Conservation (phyloP, 805 yeast species). For the Zygosaccharomyces bailii region DNA sequence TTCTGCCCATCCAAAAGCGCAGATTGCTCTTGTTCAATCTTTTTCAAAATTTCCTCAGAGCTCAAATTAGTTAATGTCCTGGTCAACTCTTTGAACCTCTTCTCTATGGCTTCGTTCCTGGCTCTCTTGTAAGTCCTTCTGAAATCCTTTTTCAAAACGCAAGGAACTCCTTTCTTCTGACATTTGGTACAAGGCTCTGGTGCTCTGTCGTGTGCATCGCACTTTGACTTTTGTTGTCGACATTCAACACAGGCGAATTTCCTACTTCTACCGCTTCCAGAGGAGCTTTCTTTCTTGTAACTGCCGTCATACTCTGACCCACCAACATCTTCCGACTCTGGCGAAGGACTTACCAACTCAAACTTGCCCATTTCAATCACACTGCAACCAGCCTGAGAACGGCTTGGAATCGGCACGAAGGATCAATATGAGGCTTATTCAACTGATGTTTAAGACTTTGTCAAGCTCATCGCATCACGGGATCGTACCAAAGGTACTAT, state of each 20-base stretch:
- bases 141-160: slow-evolving; percentile 75
- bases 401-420: neutral
- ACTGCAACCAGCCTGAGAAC: neutral
- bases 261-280: slow-evolving; percentile 35
- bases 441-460: neutral
- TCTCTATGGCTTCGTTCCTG: slow-evolving; percentile 75
- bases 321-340: slow-evolving; percentile 16
- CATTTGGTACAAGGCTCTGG: slow-evolving; percentile 87
- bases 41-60: slow-evolving; percentile 31
- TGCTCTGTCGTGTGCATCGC: slow-evolving; percentile 75
- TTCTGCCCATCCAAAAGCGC: slow-evolving; percentile 28
- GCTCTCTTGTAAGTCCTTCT: slow-evolving; percentile 89
- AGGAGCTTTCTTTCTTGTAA: slow-evolving; percentile 3
- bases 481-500: slow-evolving; percentile 2
- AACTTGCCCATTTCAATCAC: slow-evolving; percentile 2
- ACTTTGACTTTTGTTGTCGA: slow-evolving; percentile 88
- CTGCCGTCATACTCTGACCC: slow-evolving; percentile 8
- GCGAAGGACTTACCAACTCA: slow-evolving; percentile 15
- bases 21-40: slow-evolving; percentile 28
- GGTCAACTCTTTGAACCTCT: slow-evolving; percentile 68
- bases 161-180: slow-evolving; percentile 59
- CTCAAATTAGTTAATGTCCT: slow-evolving; percentile 42
- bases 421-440: neutral
- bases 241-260: slow-evolving; percentile 93
- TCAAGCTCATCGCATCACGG: slow-evolving; percentile 8